Evolutionary conservation across 2,329 filamentous ascomycete species (phyloP), one percentile per base, ranked within the genome.

Genomic region (Aspergillus sp.): DNA sequence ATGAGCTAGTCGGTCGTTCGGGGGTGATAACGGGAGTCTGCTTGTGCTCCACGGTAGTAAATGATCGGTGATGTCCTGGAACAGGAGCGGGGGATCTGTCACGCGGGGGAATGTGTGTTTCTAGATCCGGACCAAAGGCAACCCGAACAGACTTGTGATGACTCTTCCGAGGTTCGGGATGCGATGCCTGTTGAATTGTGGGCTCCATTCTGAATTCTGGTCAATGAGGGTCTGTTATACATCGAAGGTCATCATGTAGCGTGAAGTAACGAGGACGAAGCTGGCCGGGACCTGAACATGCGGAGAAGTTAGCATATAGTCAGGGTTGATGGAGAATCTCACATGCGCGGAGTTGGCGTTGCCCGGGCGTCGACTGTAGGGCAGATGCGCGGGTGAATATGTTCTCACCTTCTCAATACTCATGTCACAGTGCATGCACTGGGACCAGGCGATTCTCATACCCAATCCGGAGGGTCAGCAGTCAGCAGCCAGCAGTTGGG

Each of bases 91-190:
- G 70, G 11, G 72, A 75, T 55, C 64, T 66, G 51, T 75, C 72
- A 62, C 71, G 73, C 30, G 72, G 66, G 60, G 71, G 73, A 52
- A 77, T 76, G 27, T 73, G 70, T 3, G 72, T 73, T 63, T 78
- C 74, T 36, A 76, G 59, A 15, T 75, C 73, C 3, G 75, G 75
- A 53, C 74, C 75, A 60, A 78, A 78, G 23, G 75, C 74, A 48
- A 78, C 75, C 49, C 75, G 74, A 30, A 70, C 74, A 8, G 73
- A 72, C 63, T 74, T 77, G 50, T 67, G 64, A 36, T 62, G 65
- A 32, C 64, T 71, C 57, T 70, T 72, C 59, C 74, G 71, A 48
- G 71, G 67, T 64, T 72, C 74, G 42, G 65, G 65, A 27, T 71
- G 71, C 50, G 68, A 64, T 41, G 68, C 57, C 57, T 71, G 66